phyloP scores from a whole-genome alignment of 2,329 filamentous ascomycete genomes.

The Leptographium galeiforme region DNA sequence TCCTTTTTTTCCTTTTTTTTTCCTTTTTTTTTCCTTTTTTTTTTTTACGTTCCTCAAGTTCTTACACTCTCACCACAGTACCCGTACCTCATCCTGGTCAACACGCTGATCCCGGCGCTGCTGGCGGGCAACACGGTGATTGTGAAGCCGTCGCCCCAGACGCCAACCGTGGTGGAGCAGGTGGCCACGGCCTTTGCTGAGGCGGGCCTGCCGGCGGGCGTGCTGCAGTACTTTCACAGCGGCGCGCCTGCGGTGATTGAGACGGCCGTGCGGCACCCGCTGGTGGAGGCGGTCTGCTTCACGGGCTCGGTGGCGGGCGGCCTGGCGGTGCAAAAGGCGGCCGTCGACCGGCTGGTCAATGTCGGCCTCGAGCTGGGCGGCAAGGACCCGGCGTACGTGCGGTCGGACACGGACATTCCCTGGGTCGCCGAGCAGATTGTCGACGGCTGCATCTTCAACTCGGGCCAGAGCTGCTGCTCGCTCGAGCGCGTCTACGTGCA shows the following conservation, averaged over 20 bases:
- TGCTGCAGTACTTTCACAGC: slow-evolving; percentile 86
- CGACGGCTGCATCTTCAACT: slow-evolving; percentile 94
- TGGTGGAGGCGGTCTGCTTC: slow-evolving; percentile 75
- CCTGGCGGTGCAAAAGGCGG: slow-evolving; percentile 71
- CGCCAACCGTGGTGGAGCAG: slow-evolving; percentile 81
- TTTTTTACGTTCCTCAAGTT: background rate
- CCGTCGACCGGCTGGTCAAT: slow-evolving; percentile 68
- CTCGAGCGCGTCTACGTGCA: slow-evolving; percentile 88
- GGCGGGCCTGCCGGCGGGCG: slow-evolving; percentile 68
- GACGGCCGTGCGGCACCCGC: slow-evolving; percentile 61
- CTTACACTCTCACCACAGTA: slow-evolving; percentile 42
- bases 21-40: too few relatives aligned
- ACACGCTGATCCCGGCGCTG: slow-evolving; percentile 84
- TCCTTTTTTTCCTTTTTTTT: background rate
- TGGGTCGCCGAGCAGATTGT: slow-evolving; percentile 94
- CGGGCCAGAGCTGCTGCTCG: slow-evolving; percentile 93
- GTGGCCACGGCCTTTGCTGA: slow-evolving; percentile 62
- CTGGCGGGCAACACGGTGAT: slow-evolving; percentile 85
- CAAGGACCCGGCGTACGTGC: slow-evolving; percentile 86
- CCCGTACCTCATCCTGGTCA: slow-evolving; percentile 85
- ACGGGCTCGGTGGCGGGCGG: slow-evolving; percentile 86
- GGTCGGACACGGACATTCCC: slow-evolving; percentile 70
- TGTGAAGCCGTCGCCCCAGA: slow-evolving; percentile 89
- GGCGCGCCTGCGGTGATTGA: slow-evolving; percentile 68
- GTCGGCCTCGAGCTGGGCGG: slow-evolving; percentile 87